A percentile compares a stretch with the other conserved stretches of the same genome.
These are phyloP conservation scores for Talaromyces islandicus DNA, from an alignment of 2,329 filamentous ascomycete genomes.

Conservation along the genomic window DNA sequence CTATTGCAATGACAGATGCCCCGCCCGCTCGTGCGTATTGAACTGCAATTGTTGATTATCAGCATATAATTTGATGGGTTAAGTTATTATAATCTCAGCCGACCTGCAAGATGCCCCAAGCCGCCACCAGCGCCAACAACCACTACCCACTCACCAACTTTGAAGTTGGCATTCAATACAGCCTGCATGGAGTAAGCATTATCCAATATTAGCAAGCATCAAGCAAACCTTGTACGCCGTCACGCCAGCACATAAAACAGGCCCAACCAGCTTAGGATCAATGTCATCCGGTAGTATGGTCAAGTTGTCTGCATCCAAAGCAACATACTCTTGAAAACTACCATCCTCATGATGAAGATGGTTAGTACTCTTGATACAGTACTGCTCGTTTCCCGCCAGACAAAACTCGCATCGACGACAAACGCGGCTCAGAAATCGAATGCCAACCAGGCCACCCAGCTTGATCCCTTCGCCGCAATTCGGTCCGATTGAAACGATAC, in stretches of 20 bases:
- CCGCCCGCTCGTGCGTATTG: slow-evolving; percentile 41
- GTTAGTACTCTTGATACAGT: slow-evolving; percentile 38
- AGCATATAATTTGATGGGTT: neutral
- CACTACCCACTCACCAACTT: slow-evolving; percentile 36
- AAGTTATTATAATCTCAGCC: neutral
- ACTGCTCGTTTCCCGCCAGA: slow-evolving; percentile 35
- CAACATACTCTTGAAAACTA: slow-evolving; percentile 41
- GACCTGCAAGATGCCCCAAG: slow-evolving; percentile 41
- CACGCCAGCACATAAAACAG: slow-evolving; percentile 41
- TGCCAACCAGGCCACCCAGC: slow-evolving; percentile 37
- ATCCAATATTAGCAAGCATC: neutral
- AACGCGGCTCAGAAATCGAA: slow-evolving; percentile 38
- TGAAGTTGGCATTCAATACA: slow-evolving; percentile 36
- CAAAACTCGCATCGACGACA: slow-evolving; percentile 41
- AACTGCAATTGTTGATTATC: slow-evolving; percentile 20
- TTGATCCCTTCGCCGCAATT: slow-evolving; percentile 28
- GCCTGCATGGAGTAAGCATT: slow-evolving; percentile 22
- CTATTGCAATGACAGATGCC: slow-evolving; percentile 38
- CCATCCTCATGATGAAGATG: slow-evolving; percentile 44
- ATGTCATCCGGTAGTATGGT: slow-evolving; percentile 39
- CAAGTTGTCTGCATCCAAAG: slow-evolving; percentile 40
- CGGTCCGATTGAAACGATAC: slow-evolving; percentile 35
- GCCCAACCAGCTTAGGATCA: slow-evolving; percentile 36
- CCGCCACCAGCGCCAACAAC: slow-evolving; percentile 44
- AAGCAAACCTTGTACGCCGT: slow-evolving; percentile 36